Evolutionary conservation across 1,139 yeast species (phyloP).

Genomic region (Scheffersomyces titani): DNA sequence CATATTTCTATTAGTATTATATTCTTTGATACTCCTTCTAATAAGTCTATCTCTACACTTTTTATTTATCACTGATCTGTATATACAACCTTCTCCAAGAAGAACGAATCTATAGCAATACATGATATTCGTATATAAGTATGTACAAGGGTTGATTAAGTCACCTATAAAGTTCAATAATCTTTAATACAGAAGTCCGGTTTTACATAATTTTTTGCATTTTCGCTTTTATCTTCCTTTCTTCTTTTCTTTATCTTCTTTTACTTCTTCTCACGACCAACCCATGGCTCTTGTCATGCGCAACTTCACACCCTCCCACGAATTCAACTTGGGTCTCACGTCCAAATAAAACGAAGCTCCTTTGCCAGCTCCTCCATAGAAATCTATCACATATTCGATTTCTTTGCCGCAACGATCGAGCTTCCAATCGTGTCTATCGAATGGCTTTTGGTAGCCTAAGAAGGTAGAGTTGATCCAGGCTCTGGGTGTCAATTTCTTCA

Average conservation of each 20-base stretch:
- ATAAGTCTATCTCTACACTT: not conserved
- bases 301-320: slow-evolving; percentile 75
- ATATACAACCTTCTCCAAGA: not conserved
- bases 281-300: slow-evolving; percentile 65
- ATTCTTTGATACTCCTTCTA: not conserved
- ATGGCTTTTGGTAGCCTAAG: slow-evolving; percentile 73
- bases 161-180: not conserved
- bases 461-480: slow-evolving; percentile 71
- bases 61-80: not conserved
- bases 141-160: not conserved
- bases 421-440: slow-evolving; percentile 96
- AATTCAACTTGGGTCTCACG: slow-evolving; percentile 86
- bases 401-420: slow-evolving; percentile 83
- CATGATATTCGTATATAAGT: not conserved
- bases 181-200: not conserved
- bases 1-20: not conserved
- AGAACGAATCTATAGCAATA: not conserved
- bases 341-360: slow-evolving; percentile 76
- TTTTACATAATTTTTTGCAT: not conserved
- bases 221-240: not conserved
- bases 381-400: slow-evolving; percentile 91
- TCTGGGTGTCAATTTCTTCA: slow-evolving; percentile 80
- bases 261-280: slow-evolving; percentile 1
- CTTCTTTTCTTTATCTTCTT: not conserved
- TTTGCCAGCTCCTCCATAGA: slow-evolving; percentile 67